These are phyloP conservation scores for Yamadazyma dushanensis DNA, from an alignment of 1,139 yeast genomes.

Conservation along the genomic window DNA sequence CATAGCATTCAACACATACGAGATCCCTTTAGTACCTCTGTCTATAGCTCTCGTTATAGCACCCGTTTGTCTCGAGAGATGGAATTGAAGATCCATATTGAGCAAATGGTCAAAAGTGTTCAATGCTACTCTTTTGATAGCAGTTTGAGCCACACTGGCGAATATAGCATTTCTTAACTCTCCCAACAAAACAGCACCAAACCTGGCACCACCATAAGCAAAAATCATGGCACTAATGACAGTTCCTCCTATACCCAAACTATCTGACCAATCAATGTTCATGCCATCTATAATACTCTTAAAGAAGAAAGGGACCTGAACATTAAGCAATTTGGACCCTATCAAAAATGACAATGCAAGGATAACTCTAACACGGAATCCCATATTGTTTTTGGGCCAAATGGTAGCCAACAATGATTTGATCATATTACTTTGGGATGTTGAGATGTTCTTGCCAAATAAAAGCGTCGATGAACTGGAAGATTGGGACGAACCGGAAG, in stretches of 20 bases:
- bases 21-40: conserved; percentile 96
- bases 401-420: conserved; percentile 68
- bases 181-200: conserved; percentile 92
- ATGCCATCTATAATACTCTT: conserved; percentile 85
- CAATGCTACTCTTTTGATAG: conserved; percentile 86
- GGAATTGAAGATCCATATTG: conserved; percentile 86
- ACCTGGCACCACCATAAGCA: conserved; percentile 92
- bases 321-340: conserved; percentile 81
- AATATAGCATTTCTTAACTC: conserved; percentile 93
- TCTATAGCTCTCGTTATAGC: conserved; percentile 95
- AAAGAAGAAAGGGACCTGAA: conserved; percentile 94
- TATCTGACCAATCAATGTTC: conserved; percentile 83
- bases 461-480: conserved; percentile 15
- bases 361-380: conserved; percentile 73
- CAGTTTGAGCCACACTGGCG: conserved; percentile 93
- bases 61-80: conserved; percentile 89
- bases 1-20: conserved; percentile 91
- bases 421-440: conserved; percentile 63
- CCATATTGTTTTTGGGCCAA: conserved; percentile 83
- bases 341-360: conserved; percentile 72
- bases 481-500: too few species aligned
- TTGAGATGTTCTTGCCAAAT: conserved; percentile 27
- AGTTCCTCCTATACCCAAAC: conserved; percentile 59
- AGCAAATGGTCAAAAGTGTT: conserved; percentile 84
- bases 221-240: conserved; percentile 73